phyloP scores from a whole-genome alignment of 176 grass and related monocot species.

The Triticum monococcum region DNA sequence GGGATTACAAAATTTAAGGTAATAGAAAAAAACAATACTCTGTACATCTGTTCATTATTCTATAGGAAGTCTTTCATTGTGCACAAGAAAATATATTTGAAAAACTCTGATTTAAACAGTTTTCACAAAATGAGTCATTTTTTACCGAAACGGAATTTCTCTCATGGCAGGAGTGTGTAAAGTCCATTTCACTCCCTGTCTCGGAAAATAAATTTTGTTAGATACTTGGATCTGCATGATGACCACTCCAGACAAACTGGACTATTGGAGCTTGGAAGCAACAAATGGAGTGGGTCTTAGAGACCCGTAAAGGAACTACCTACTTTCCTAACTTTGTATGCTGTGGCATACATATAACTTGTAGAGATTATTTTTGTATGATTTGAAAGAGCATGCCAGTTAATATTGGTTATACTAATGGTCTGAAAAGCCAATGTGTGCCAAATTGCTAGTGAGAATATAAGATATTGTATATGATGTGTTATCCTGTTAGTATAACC shows the following conservation, averaged over 20 bases:
- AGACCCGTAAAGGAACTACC: background rate
- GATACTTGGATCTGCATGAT: background rate
- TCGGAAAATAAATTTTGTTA: background rate
- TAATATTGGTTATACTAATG: background rate
- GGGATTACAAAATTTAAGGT: slow-evolving; percentile 90
- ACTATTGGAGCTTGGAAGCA: background rate
- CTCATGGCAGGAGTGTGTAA: background rate
- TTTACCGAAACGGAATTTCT: background rate
- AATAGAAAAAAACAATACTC: background rate
- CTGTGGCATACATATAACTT: background rate
- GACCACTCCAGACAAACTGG: background rate
- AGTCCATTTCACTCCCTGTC: background rate
- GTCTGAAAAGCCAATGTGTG: background rate
- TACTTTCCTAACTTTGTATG: background rate
- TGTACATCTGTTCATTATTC: background rate
- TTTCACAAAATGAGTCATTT: background rate
- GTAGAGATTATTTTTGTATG: background rate
- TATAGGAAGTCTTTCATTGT: background rate
- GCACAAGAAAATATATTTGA: background rate
- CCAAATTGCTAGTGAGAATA: background rate
- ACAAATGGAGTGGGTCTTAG: background rate
- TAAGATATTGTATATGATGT: background rate
- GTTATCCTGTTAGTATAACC: background rate
- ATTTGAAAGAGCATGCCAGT: background rate
- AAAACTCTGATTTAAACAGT: background rate